Conservation (phyloP, 2,329 filamentous ascomycete species). For the Nannizzia gypsea region DNA sequence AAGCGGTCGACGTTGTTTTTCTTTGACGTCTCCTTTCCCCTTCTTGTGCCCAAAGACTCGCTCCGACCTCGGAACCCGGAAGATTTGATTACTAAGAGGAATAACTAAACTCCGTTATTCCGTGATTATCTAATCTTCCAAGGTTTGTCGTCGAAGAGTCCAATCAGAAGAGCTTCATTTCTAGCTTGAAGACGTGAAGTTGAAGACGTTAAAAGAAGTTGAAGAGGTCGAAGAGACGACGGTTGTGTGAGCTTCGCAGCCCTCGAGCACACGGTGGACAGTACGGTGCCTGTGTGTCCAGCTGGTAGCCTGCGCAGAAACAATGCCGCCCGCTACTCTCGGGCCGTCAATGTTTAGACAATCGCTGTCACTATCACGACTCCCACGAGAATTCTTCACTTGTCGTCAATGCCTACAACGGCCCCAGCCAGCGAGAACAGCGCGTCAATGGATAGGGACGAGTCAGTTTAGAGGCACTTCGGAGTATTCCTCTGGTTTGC, state of each 20-base stretch:
- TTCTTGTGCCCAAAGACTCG: background rate
- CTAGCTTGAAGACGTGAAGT: background rate
- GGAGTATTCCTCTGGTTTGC: constrained; percentile 22
- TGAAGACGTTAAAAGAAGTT: too few relatives aligned
- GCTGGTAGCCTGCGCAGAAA: background rate
- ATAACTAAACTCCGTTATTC: background rate
- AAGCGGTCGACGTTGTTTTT: background rate
- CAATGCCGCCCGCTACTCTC: background rate
- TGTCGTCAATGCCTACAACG: constrained; percentile 32
- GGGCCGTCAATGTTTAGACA: constrained; percentile 20
- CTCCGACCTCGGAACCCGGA: background rate
- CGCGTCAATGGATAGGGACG: constrained; percentile 23
- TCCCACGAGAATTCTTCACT: constrained; percentile 31
- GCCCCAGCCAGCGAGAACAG: constrained; percentile 4
- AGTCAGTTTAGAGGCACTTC: constrained; percentile 19
- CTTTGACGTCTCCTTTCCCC: background rate
- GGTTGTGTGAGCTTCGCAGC: background rate
- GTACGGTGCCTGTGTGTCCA: background rate
- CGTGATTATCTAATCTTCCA: background rate
- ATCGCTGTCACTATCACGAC: constrained; percentile 18
- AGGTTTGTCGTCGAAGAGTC: background rate
- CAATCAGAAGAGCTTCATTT: constrained; percentile 1
- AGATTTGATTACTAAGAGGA: background rate
- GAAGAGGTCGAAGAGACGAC: background rate
- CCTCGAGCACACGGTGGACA: background rate